Base-by-base conservation (phyloP, 2,329 filamentous ascomycete genomes). In the Dothistroma pini region DNA sequence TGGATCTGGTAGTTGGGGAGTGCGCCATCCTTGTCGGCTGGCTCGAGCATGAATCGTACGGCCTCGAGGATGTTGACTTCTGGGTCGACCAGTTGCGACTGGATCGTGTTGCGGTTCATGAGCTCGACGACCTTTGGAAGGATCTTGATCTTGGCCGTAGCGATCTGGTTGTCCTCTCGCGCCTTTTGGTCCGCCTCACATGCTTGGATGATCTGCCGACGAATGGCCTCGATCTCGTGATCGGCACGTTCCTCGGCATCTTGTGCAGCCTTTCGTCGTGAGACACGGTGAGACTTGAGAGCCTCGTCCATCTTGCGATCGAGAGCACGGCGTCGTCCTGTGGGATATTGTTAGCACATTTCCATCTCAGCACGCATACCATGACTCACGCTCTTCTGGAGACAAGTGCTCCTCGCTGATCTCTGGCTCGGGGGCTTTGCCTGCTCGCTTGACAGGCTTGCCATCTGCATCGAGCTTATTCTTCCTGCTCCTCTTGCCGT, bases 1-100 rank as follows among this genome's bases (percentile, higher is more conserved):
- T 99, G 95, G 68, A 99, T 97, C 74, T 95, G 95, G 79, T 97
- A 99, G 32, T 95, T 93, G 0, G 95, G 95, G 54, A 99, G 83
- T 63, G 91, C 93, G 60, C 93, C 95, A 73, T 97, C 93, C 61
- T 70, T 66, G 70, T 93, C 92, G 51, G 97, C 84, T 0, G 95
- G 95, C 75, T 99, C 95, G 22, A 99, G 84, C 83, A 97, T 97
- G 83, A 96, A 97, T 73, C 93, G 92, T 71, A 99, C 91, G 14
- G 93, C 90, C 76, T 96, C 91, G 44, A 99, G 81, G 64, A 99
- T 89, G 78, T 97, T 97, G 72, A 89, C 96, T 72, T 99, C 95
- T 0, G 93, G 93, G 68, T 97, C 93, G 47, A 97, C 86, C 54
- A 97, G 87, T 32, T 90, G 89, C 68, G 91, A 83, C 72, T 90